These are phyloP conservation scores for Heracleum sosnowskyi DNA, from an alignment of 129 eudicot species.

Conservation along the genomic window DNA sequence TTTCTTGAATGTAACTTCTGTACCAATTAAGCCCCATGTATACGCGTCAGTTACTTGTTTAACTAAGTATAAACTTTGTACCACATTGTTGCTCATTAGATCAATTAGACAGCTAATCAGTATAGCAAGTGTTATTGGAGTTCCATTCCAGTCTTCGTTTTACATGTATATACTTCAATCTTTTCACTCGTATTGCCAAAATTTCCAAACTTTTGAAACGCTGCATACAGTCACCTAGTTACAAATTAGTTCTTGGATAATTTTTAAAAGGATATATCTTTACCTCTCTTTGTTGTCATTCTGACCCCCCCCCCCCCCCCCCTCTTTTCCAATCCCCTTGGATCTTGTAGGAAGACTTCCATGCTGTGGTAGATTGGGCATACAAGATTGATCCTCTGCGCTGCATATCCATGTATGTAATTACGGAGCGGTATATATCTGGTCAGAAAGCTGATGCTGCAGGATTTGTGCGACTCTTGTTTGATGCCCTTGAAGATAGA, in stretches of 20 bases:
- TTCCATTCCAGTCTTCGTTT: background rate
- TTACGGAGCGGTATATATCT: constrained; percentile 79
- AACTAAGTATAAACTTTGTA: background rate
- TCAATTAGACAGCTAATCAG: background rate
- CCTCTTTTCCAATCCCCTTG: background rate
- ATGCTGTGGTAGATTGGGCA: constrained; percentile 92
- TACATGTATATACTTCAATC: background rate
- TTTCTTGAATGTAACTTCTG: background rate
- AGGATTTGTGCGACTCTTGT: constrained; percentile 83
- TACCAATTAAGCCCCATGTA: background rate
- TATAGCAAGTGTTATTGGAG: background rate
- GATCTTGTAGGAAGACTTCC: constrained; percentile 74
- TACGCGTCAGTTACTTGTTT: background rate
- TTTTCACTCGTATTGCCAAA: background rate
- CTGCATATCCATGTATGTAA: constrained; percentile 93
- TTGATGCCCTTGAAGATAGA: constrained; percentile 79
- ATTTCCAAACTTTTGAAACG: background rate
- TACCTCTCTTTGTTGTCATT: background rate
- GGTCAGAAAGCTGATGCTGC: constrained; percentile 94
- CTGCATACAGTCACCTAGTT: background rate
- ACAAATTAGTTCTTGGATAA: background rate
- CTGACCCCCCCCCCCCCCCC: background rate
- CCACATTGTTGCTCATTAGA: background rate
- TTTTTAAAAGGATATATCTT: no score
- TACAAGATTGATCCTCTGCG: constrained; percentile 87